These are phyloP conservation scores for Cyclocybe aegerita DNA, from an alignment of 768 basidiomycete species.

Conservation along the genomic window DNA sequence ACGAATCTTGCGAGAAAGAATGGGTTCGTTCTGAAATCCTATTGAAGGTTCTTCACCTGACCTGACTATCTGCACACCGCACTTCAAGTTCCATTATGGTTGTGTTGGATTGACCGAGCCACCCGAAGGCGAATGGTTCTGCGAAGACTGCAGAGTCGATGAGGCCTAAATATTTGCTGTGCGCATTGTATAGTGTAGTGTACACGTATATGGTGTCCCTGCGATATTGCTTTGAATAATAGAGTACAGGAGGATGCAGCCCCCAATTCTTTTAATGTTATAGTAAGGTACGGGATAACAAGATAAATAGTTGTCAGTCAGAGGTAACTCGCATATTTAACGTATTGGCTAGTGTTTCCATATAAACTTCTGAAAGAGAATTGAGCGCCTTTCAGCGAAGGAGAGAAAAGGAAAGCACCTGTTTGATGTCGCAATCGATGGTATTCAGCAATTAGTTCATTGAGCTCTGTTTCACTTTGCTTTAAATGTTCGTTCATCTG, in stretches of 20 bases:
- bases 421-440: slow-evolving; percentile 78
- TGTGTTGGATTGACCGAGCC: slow-evolving; percentile 62
- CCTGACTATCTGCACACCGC: slow-evolving; percentile 6
- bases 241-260: background rate
- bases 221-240: background rate
- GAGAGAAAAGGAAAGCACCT: slow-evolving; percentile 39
- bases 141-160: slow-evolving; percentile 57
- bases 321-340: slow-evolving; percentile 54
- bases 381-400: slow-evolving; percentile 1
- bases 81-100: slow-evolving; percentile 64
- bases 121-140: slow-evolving; percentile 72
- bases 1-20: slow-evolving; percentile 66
- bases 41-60: background rate
- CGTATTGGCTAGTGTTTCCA: slow-evolving; percentile 84
- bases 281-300: background rate
- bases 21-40: slow-evolving; percentile 61
- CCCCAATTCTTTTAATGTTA: background rate
- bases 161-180: slow-evolving; percentile 19
- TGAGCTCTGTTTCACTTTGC: slow-evolving; percentile 75
- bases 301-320: slow-evolving; percentile 12
- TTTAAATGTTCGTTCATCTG: slow-evolving; percentile 79
- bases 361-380: slow-evolving; percentile 63
- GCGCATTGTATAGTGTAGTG: slow-evolving; percentile 3
- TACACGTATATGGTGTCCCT: background rate
- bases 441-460: slow-evolving; percentile 80